These are phyloP conservation scores for Globisporangium perplexum DNA, from an alignment of 352 stramenopile genomes.

Conservation along the genomic window DNA sequence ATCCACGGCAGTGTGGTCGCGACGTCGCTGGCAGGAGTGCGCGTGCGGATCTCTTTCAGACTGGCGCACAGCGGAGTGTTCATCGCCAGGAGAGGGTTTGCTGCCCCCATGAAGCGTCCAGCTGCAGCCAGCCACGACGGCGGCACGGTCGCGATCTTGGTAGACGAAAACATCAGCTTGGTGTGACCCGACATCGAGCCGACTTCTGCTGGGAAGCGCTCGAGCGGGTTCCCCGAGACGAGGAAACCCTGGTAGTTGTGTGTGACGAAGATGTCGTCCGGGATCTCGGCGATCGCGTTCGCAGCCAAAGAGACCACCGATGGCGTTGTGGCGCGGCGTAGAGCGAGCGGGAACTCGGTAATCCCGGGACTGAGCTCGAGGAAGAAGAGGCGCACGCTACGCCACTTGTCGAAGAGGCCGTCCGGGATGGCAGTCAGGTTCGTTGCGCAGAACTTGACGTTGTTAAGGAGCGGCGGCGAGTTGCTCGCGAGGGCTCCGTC, in stretches of 20 bases:
- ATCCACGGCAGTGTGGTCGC: neutral
- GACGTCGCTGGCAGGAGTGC: too few species aligned
- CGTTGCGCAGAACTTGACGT: conserved; percentile 11
- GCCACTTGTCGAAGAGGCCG: conserved; percentile 9
- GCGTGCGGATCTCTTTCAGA: too few species aligned
- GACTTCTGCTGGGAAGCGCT: conserved; percentile 1
- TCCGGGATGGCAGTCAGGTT: conserved; percentile 12
- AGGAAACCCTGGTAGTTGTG: conserved; percentile 4
- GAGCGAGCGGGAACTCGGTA: conserved; percentile 3
- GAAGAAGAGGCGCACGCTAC: neutral
- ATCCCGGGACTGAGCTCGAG: conserved; percentile 10
- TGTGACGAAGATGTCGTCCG: neutral
- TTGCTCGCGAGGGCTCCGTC: neutral
- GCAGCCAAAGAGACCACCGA: neutral
- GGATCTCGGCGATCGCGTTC: neutral
- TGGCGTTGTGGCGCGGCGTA: neutral
- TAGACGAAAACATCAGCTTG: neutral
- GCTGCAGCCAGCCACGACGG: neutral
- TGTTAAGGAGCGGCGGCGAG: conserved; percentile 5
- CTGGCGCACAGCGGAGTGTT: too few species aligned
- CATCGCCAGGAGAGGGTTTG: neutral
- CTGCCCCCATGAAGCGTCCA: neutral
- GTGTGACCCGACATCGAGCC: neutral
- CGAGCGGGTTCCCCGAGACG: conserved; percentile 10
- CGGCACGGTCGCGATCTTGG: neutral